Conservation (phyloP, 129 eudicot species). For the Glebionis coronaria region DNA sequence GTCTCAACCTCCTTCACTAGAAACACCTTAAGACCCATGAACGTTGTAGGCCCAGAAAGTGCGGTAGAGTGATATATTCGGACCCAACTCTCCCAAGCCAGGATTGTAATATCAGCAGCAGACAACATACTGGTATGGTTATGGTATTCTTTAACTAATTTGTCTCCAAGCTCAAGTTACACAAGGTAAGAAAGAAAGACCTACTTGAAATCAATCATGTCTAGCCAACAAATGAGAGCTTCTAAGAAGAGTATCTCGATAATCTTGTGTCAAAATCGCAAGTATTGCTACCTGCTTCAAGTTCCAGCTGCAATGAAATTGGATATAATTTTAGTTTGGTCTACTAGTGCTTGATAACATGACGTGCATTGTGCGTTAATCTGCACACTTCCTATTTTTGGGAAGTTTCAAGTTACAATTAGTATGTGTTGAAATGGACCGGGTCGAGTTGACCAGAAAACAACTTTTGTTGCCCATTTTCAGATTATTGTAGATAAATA, state of each 20-base stretch:
- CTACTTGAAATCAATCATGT: conserved; percentile 32
- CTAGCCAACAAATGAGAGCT: conserved; percentile 36
- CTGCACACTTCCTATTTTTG: too few species aligned
- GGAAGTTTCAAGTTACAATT: too few species aligned
- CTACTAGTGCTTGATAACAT: too few species aligned
- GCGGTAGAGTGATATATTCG: conserved; percentile 19
- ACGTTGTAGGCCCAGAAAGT: conserved; percentile 27
- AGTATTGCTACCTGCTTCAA: conserved; percentile 47
- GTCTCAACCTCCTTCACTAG: conserved; percentile 19
- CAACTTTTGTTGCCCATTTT: too few species aligned
- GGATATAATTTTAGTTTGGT: too few species aligned
- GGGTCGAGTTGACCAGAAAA: too few species aligned
- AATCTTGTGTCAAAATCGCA: conserved; percentile 51
- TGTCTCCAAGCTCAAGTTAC: conserved; percentile 18
- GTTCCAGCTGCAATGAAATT: conserved; percentile 33
- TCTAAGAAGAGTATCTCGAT: conserved; percentile 43
- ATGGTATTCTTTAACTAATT: conserved; percentile 32
- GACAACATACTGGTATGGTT: conserved; percentile 29
- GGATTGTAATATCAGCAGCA: conserved; percentile 35
- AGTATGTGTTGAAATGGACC: conserved; percentile 27
- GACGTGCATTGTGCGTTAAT: background rate
- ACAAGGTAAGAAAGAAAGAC: conserved; percentile 8
- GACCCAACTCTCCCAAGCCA: conserved; percentile 17
- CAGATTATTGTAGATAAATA: too few species aligned
- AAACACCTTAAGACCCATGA: conserved; percentile 13